Base-by-base conservation (phyloP, 2,329 filamentous ascomycete species). In the Paracamarosporium sp. region DNA sequence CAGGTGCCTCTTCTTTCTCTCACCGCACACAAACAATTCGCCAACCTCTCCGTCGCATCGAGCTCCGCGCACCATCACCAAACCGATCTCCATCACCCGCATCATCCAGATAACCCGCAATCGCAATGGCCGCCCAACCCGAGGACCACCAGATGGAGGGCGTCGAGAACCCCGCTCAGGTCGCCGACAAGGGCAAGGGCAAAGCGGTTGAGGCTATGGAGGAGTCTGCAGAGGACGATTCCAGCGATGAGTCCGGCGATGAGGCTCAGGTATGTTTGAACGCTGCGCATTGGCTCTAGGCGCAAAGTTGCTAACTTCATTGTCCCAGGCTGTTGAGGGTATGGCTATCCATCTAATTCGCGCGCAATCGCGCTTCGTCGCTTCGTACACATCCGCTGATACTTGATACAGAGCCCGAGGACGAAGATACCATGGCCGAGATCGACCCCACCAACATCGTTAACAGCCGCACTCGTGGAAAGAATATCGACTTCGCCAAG, bases 361-460 rank as follows among this genome's bases (percentile, higher is more conserved):
- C 57, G 55, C 57, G 56, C 45, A 47, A 45, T n/a, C 43, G 50
- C 35, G 33, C 12, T 11, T 15, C n/a, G 31, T 25, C 51, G 31
- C 45, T 48, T 20, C 35, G 55, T 68, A 74, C 54, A 74, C 54
- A 45, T 55, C 69, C 72, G 6, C 8, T 45, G 50, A 77, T 80
- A 81, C 55, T 15, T 24, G 25, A 41, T 17, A 17, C 36, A 51
- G 89, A 90, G 67, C 81, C 63, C 52, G 90, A 90, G 43, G 92
- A 93, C 54, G 89, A 91, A 58, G 82, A 92, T 72, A 90, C 91
- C 78, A 86, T 97, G 84, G 91, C 96, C 76, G 93, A 94, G 80
- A 97, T 99, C 76, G 92, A 96, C 75, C 82, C 86, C 56, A 86
- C 86, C 76, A 98, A 98, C 85, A 96, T 98, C 77, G 88, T 98